Evolutionary conservation across 2,329 filamentous ascomycete species (phyloP).

Genomic region (Biscogniauxia mediterranea): DNA sequence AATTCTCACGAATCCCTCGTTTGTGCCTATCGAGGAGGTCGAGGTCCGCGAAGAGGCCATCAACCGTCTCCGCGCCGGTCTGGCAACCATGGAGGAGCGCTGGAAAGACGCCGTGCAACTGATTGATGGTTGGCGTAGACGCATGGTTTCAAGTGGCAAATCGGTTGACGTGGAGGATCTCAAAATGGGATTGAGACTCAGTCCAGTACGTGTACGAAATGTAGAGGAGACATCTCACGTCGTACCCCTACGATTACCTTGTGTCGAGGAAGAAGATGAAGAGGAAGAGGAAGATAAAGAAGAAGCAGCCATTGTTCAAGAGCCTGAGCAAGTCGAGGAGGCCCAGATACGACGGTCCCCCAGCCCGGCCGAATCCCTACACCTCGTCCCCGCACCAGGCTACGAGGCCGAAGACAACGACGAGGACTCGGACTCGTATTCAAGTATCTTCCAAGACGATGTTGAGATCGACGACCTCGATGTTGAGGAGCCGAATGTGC

Average conservation of each 20-base stretch:
- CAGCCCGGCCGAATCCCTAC: conserved; percentile 38
- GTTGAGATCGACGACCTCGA: conserved; percentile 39
- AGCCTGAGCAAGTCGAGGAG: conserved; percentile 68
- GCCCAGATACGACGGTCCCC: conserved; percentile 40
- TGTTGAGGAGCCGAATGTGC: conserved; percentile 32
- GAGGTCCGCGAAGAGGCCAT: conserved; percentile 93
- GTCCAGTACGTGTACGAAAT: conserved; percentile 55
- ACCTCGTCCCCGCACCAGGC: conserved; percentile 38
- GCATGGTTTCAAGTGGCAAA: conserved; percentile 69
- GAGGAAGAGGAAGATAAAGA: conserved; percentile 47
- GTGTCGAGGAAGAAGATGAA: conserved; percentile 43
- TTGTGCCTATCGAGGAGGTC: conserved; percentile 93
- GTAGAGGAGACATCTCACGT: conserved; percentile 45
- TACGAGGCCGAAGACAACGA: conserved; percentile 30
- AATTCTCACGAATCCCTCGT: conserved; percentile 91
- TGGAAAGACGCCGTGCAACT: conserved; percentile 88
- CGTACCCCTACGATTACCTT: conserved; percentile 38
- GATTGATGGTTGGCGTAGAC: conserved; percentile 88
- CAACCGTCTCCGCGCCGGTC: conserved; percentile 73
- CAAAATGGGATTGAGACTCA: conserved; percentile 65
- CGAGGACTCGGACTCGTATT: conserved; percentile 34
- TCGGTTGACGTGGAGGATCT: conserved; percentile 68
- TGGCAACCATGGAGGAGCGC: conserved; percentile 88
- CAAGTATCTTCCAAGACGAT: conserved; percentile 47
- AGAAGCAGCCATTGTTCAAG: conserved; percentile 46